Conservation (phyloP, 179 eudicot species). For the Silene noctiflora region DNA sequence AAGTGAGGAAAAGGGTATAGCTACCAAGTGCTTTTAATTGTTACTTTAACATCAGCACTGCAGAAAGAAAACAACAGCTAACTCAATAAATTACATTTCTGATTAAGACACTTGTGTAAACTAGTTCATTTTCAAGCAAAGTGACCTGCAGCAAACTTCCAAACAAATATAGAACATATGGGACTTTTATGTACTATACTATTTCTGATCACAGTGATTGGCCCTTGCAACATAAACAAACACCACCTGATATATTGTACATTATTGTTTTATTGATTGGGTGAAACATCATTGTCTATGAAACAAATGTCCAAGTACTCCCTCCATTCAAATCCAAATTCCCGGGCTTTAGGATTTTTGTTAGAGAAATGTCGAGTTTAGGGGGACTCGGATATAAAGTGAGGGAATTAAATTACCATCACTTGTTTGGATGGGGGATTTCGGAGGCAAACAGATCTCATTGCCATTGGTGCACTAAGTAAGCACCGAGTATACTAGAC, state of each 20-base stretch:
- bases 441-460: too few relatives aligned
- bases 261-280: constrained; percentile 18
- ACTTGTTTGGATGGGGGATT: too few relatives aligned
- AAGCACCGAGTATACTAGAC: too few relatives aligned
- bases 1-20: constrained; percentile 21
- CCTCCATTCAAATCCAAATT: neutral
- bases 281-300: constrained; percentile 28
- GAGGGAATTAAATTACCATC: too few relatives aligned
- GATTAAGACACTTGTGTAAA: constrained; percentile 22
- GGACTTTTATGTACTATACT: neutral
- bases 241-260: constrained; percentile 29
- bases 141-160: constrained; percentile 21
- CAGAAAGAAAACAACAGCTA: constrained; percentile 23
- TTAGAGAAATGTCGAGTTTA: neutral
- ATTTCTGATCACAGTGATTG: neutral
- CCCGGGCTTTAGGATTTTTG: neutral
- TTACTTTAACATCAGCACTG: constrained; percentile 14
- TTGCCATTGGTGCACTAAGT: too few relatives aligned
- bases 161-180: constrained; percentile 15
- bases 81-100: constrained; percentile 11
- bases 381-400: neutral
- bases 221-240: constrained; percentile 30
- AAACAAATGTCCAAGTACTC: neutral
- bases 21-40: constrained; percentile 6
- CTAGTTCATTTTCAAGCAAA: constrained; percentile 26